These are phyloP conservation scores for Pichia membranifaciens DNA, from an alignment of 805 yeast species.

Conservation along the genomic window DNA sequence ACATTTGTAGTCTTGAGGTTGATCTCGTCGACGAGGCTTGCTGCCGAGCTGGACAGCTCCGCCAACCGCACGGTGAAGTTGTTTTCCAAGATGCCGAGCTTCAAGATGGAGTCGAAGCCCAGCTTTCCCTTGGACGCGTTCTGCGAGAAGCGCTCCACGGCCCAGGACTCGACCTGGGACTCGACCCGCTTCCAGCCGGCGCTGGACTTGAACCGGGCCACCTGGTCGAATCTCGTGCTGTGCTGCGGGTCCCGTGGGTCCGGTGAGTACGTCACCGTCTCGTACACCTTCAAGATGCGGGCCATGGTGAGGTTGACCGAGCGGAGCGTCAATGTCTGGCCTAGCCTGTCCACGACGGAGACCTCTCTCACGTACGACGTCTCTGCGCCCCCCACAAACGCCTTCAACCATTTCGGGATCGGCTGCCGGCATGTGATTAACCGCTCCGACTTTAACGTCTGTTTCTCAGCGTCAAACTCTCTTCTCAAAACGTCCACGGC, in stretches of 20 bases:
- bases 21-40: conserved; percentile 18
- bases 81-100: conserved; percentile 19
- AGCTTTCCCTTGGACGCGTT: conserved; percentile 76
- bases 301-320: conserved; percentile 84
- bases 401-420: conserved; percentile 75
- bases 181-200: conserved; percentile 65
- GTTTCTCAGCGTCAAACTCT: conserved; percentile 49
- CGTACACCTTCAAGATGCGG: conserved; percentile 71
- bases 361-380: conserved; percentile 83
- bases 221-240: conserved; percentile 66
- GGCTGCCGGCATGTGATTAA: conserved; percentile 83
- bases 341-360: conserved; percentile 68
- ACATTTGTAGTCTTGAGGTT: conserved; percentile 20
- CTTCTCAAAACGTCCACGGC: conserved; percentile 86
- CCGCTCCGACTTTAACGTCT: conserved; percentile 70
- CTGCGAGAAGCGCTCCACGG: conserved; percentile 79
- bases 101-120: conserved; percentile 81
- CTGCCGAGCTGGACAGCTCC: conserved; percentile 10
- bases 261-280: conserved; percentile 78
- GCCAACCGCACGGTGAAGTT: neutral
- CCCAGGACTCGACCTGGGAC: conserved; percentile 87
- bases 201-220: conserved; percentile 85
- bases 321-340: conserved; percentile 65
- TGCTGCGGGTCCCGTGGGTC: conserved; percentile 44
- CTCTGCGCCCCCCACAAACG: conserved; percentile 65